Evolutionary conservation across 2,329 filamentous ascomycete species (phyloP).

Genomic region (Monilinia polystroma): DNA sequence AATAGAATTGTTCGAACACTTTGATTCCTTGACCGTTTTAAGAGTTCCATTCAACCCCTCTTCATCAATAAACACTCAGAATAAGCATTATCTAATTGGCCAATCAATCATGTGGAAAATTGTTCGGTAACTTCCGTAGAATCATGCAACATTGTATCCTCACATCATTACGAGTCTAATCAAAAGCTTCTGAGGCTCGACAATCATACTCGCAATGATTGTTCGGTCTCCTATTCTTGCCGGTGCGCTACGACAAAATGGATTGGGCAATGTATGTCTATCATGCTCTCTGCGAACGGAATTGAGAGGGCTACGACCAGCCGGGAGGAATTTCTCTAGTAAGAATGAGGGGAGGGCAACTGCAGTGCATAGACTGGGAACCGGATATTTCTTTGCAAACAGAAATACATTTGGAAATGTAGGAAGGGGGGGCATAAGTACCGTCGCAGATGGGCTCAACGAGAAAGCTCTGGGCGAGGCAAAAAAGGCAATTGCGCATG

Average conservation of each 20-base stretch:
- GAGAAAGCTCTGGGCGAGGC: constrained; percentile 12
- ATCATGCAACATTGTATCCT: constrained; percentile 16
- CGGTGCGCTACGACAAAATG: constrained; percentile 15
- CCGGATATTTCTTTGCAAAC: constrained; percentile 38
- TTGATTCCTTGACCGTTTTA: not conserved
- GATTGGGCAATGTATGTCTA: constrained; percentile 14
- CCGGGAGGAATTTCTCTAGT: constrained; percentile 34
- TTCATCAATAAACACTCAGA: not conserved
- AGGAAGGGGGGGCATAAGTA: constrained; percentile 32
- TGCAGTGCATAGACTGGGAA: constrained; percentile 30
- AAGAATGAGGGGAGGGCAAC: constrained; percentile 28
- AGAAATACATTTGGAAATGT: constrained; percentile 28
- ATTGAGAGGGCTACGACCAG: constrained; percentile 19
- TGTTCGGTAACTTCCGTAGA: constrained; percentile 19
- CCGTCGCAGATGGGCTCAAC: constrained; percentile 28
- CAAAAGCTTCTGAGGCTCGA: constrained; percentile 16
- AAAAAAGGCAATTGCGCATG: not conserved
- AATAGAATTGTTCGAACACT: not conserved
- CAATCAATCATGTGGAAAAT: constrained; percentile 7
- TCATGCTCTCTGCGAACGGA: constrained; percentile 20
- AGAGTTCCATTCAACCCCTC: too few relatives aligned
- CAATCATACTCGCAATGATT: constrained; percentile 22
- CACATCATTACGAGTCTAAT: constrained; percentile 3
- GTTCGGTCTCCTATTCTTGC: constrained; percentile 19
- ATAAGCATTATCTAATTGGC: constrained; percentile 21